These are phyloP conservation scores for Colletotrichum musae DNA, from an alignment of 2,329 filamentous ascomycete genomes.

Conservation along the genomic window DNA sequence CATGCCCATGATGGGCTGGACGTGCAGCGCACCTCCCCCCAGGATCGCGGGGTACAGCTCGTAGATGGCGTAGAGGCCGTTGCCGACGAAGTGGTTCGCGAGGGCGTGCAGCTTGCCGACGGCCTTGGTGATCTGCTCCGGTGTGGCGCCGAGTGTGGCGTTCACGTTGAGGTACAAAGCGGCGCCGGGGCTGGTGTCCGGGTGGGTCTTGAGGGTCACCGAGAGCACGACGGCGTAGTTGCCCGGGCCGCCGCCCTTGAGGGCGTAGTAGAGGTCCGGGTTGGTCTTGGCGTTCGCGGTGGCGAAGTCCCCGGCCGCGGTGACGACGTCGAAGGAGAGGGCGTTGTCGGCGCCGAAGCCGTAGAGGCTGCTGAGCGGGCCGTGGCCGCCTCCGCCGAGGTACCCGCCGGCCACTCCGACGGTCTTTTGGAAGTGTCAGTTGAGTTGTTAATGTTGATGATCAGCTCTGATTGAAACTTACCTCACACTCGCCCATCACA, in stretches of 20 bases:
- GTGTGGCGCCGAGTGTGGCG: conserved; percentile 27
- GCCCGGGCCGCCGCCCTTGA: conserved; percentile 67
- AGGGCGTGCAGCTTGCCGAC: conserved; percentile 36
- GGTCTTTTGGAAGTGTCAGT: conserved; percentile 47
- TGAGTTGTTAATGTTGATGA: not conserved
- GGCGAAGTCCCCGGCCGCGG: conserved; percentile 59
- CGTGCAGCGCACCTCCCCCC: conserved; percentile 32
- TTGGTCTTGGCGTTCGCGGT: conserved; percentile 61
- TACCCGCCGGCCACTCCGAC: conserved; percentile 75
- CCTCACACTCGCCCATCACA: conserved; percentile 67
- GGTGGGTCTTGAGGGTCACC: conserved; percentile 67
- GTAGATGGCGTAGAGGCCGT: conserved; percentile 39
- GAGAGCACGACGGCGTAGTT: conserved; percentile 68
- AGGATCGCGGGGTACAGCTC: conserved; percentile 34
- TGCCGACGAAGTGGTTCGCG: conserved; percentile 37
- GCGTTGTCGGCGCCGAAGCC: conserved; percentile 64
- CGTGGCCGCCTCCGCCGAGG: conserved; percentile 72
- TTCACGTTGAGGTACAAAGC: conserved; percentile 40
- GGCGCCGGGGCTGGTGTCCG: conserved; percentile 39
- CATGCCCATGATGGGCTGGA: conserved; percentile 43
- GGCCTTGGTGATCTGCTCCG: conserved; percentile 31
- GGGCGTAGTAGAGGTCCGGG: conserved; percentile 70
- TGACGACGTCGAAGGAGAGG: conserved; percentile 62
- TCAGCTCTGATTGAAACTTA: not conserved
- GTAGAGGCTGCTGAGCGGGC: conserved; percentile 58